Percentiles rank a stretch among this genome's conserved stretches.
Evolutionary conservation across 768 basidiomycete genomes (phyloP).

Genomic region (Goffeauzyma gilvescens): DNA sequence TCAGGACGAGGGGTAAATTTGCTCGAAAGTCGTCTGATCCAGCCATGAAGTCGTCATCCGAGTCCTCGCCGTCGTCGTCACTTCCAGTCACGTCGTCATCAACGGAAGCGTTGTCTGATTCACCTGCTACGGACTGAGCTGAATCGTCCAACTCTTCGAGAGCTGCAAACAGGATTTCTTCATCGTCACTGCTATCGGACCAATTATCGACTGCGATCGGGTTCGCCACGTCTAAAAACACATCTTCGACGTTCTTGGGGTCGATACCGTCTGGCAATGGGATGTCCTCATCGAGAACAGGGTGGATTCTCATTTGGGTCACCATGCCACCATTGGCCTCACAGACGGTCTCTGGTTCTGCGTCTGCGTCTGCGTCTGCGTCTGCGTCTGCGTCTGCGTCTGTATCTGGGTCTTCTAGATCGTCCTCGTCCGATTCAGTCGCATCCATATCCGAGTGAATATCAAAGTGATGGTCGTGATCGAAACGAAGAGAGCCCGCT

Average conservation of each 20-base stretch:
- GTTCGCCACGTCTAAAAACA: conserved; percentile 3
- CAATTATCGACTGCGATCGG: too few species aligned
- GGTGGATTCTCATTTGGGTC: too few species aligned
- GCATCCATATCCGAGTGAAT: background rate
- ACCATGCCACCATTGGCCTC: background rate
- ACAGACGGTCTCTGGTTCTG: background rate
- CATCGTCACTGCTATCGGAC: too few species aligned
- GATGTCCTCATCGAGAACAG: conserved; percentile 1
- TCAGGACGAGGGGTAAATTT: conserved; percentile 9
- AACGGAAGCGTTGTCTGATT: conserved; percentile 4
- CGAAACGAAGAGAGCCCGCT: too few species aligned
- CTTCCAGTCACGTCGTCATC: too few species aligned
- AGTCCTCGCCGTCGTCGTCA: conserved; percentile 8
- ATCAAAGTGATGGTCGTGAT: too few species aligned
- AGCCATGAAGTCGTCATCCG: conserved; percentile 6
- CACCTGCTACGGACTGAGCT: background rate
- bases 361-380: background rate
- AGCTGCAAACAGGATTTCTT: conserved; percentile 11
- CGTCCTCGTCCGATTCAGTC: background rate
- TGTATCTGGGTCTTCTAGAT: background rate
- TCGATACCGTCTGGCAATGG: conserved; percentile 11
- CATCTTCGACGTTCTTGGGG: conserved; percentile 11
- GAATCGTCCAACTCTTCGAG: conserved; percentile 6
- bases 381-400: background rate
- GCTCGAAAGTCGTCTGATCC: background rate